Conservation (phyloP, 2,329 filamentous ascomycete species). For the Botryosphaeria agaves region DNA sequence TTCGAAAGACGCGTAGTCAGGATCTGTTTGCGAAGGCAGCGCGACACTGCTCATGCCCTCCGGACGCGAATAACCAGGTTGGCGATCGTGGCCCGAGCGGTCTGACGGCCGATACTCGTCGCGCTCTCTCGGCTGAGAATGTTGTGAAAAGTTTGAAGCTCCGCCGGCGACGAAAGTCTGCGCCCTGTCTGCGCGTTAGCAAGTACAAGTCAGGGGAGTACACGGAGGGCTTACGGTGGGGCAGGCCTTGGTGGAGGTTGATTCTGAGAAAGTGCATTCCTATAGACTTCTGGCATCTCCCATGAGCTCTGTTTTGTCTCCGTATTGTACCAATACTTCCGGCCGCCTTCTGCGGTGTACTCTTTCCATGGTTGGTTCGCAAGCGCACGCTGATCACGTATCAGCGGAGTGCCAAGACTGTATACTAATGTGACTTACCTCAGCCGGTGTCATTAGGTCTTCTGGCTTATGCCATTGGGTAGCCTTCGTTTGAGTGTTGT, state of each 20-base stretch:
- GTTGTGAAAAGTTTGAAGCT: constrained; percentile 21
- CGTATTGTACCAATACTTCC: constrained; percentile 86
- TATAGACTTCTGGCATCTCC: constrained; percentile 80
- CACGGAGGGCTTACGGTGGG: constrained; percentile 24
- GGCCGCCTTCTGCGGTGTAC: constrained; percentile 70
- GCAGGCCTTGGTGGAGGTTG: constrained; percentile 23
- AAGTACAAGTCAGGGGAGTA: constrained; percentile 4
- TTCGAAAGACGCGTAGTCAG: constrained; percentile 62
- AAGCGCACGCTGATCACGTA: constrained; percentile 52
- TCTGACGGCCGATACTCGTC: constrained; percentile 7
- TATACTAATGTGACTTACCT: constrained; percentile 50
- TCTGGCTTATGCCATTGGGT: constrained; percentile 93
- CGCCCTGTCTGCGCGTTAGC: constrained; percentile 13
- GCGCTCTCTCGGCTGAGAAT: constrained; percentile 13
- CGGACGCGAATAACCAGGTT: constrained; percentile 22
- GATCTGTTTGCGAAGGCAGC: constrained; percentile 16
- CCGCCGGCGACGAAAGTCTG: constrained; percentile 44
- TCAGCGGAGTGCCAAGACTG: too few relatives aligned
- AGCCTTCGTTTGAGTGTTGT: constrained; percentile 67
- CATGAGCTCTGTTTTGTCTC: constrained; percentile 86
- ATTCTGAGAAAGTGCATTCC: constrained; percentile 49
- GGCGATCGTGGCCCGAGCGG: constrained; percentile 13
- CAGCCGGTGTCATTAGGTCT: constrained; percentile 67
- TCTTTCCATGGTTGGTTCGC: constrained; percentile 83
- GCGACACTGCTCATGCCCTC: constrained; percentile 1